Evolutionary conservation across 179 eudicot genomes (phyloP).

Genomic region (Sideroxylon spinosum): DNA sequence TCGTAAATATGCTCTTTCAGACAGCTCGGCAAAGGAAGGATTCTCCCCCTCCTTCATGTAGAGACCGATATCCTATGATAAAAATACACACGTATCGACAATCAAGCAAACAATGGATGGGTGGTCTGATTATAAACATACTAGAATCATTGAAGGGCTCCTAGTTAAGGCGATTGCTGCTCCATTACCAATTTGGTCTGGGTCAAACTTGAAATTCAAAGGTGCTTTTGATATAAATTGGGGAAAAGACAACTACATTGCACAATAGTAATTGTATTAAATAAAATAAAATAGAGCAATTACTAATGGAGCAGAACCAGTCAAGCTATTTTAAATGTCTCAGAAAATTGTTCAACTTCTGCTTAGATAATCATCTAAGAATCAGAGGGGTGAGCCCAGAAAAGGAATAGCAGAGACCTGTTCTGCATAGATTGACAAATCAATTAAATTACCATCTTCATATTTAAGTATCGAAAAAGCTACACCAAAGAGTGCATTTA

Average conservation of each 20-base stretch:
- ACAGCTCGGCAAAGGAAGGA: conserved; percentile 61
- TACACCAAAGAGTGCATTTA: conserved; percentile 18
- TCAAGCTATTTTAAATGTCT: background rate
- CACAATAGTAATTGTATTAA: no score
- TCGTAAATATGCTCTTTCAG: conserved; percentile 67
- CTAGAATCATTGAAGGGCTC: background rate
- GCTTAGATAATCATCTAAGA: background rate
- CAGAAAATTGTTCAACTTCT: background rate
- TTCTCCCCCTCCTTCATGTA: conserved; percentile 75
- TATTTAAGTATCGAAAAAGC: background rate
- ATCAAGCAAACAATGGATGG: background rate
- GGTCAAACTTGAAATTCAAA: background rate
- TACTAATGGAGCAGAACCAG: background rate
- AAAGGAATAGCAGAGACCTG: no score
- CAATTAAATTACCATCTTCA: no score
- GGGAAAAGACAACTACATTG: background rate
- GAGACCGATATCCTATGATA: conserved; percentile 55
- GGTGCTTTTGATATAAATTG: background rate
- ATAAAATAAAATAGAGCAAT: background rate
- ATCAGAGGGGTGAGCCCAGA: background rate
- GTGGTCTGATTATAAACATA: background rate
- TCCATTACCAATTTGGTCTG: background rate
- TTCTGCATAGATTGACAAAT: no score
- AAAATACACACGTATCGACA: conserved; percentile 1
- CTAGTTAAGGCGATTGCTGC: background rate